A percentile compares a stretch with the other conserved stretches of the same genome.
These are phyloP conservation scores for Trametes sanguinea DNA, from an alignment of 768 basidiomycete species.

Conservation along the genomic window DNA sequence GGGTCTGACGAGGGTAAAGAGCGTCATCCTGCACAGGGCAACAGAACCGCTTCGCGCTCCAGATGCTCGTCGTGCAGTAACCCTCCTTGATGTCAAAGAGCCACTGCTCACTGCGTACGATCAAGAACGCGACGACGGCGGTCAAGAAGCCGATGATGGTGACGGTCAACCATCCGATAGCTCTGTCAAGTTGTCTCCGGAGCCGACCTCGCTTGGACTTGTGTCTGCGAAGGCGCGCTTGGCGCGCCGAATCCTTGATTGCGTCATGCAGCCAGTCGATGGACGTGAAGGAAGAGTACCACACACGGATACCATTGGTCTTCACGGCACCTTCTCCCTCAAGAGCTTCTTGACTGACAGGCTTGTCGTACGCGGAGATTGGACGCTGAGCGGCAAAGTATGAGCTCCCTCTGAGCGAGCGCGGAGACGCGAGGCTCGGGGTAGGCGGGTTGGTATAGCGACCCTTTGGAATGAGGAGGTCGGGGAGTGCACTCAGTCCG, in stretches of 20 bases:
- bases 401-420: constrained; percentile 34
- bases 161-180: constrained; percentile 87
- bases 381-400: constrained; percentile 54
- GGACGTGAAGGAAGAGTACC: constrained; percentile 88
- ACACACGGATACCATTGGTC: constrained; percentile 88
- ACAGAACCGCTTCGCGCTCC: constrained; percentile 79
- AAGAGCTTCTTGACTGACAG: constrained; percentile 32
- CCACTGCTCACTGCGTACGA: constrained; percentile 84
- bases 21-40: constrained; percentile 49
- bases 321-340: constrained; percentile 58
- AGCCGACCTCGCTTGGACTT: constrained; percentile 70
- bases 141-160: constrained; percentile 86
- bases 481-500: constrained; percentile 40
- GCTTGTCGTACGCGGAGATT: constrained; percentile 73
- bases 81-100: constrained; percentile 94
- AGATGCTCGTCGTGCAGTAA: constrained; percentile 71
- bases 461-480: constrained; percentile 33
- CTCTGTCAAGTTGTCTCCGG: constrained; percentile 68
- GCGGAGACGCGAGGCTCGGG: constrained; percentile 36
- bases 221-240: constrained; percentile 67
- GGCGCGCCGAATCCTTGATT: constrained; percentile 89
- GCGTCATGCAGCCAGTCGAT: constrained; percentile 97
- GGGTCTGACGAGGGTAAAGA: constrained; percentile 1
- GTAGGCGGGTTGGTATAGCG: constrained; percentile 38
- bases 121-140: constrained; percentile 82